Evolutionary conservation across 352 stramenopile species (phyloP).

Genomic region (Phytophthora quininea): DNA sequence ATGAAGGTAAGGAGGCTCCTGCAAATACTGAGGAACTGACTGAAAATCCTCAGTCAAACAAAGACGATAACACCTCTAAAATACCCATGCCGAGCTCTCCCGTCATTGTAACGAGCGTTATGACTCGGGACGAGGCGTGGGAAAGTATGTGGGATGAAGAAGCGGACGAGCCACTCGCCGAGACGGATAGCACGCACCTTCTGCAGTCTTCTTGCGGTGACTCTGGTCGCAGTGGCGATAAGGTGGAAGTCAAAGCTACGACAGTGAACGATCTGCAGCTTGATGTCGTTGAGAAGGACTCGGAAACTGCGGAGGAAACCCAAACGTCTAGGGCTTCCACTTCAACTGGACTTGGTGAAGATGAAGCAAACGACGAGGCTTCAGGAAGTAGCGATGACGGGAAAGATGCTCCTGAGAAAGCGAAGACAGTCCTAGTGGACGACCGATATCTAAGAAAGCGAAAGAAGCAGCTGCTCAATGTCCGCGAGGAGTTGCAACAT

Average conservation of each 20-base stretch:
- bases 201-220: neutral
- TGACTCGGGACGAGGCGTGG: conserved; percentile 79
- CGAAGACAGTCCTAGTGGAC: conserved; percentile 66
- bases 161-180: conserved; percentile 43
- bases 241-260: conserved; percentile 8
- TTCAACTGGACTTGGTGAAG: conserved; percentile 1
- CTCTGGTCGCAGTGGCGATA: neutral
- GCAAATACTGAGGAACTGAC: neutral
- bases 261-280: conserved; percentile 2
- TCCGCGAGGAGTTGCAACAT: conserved; percentile 50
- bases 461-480: conserved; percentile 74
- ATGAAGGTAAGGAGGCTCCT: neutral
- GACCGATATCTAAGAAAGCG: conserved; percentile 81
- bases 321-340: neutral
- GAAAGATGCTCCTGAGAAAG: conserved; percentile 37
- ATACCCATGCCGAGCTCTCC: conserved; percentile 3
- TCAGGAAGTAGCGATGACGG: conserved; percentile 42
- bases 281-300: conserved; percentile 7
- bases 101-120: conserved; percentile 30
- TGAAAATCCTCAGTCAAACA: neutral
- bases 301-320: conserved; percentile 3
- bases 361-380: conserved; percentile 37
- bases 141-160: conserved; percentile 81
- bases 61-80: neutral
- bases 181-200: conserved; percentile 12